These are phyloP conservation scores for Entomortierella beljakovae DNA, from an alignment of 192 early-diverging fungal species.

Conservation along the genomic window DNA sequence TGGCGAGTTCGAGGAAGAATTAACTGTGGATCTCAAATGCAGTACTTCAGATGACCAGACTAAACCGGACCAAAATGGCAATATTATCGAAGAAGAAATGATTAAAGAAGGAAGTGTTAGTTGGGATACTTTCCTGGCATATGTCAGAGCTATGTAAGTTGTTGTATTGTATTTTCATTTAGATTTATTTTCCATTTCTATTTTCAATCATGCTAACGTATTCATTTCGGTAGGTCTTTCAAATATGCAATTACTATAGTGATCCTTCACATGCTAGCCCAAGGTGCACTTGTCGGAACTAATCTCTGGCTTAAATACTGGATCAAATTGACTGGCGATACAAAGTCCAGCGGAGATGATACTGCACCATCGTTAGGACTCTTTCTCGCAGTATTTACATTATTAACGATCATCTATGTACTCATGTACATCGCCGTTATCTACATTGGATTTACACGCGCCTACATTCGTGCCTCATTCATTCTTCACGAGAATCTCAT, in stretches of 20 bases:
- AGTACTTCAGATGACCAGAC: background rate
- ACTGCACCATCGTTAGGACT: slow-evolving; percentile 56
- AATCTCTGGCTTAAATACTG: slow-evolving; percentile 75
- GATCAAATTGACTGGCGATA: slow-evolving; percentile 53
- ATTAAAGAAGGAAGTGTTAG: slow-evolving; percentile 24
- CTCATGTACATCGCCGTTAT: slow-evolving; percentile 12
- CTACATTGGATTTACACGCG: slow-evolving; percentile 38
- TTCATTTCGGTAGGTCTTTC: slow-evolving; percentile 38
- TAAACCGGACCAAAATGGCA: background rate
- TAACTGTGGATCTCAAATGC: background rate
- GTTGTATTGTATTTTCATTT: background rate
- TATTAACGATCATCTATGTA: slow-evolving; percentile 17
- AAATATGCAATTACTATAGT: slow-evolving; percentile 61
- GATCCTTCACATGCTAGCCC: slow-evolving; percentile 53
- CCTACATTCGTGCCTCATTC: slow-evolving; percentile 66
- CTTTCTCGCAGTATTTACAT: slow-evolving; percentile 22
- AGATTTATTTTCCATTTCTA: background rate
- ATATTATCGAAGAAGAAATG: slow-evolving; percentile 21
- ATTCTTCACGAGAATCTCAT: slow-evolving; percentile 68
- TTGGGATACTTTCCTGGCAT: slow-evolving; percentile 25
- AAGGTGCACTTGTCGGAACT: slow-evolving; percentile 57
- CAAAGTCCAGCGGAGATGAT: slow-evolving; percentile 9
- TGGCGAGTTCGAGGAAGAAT: background rate
- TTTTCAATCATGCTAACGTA: slow-evolving; percentile 61
- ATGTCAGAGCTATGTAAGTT: slow-evolving; percentile 36